A percentile compares a stretch with the other conserved stretches of the same genome.
Conservation (phyloP, 2,329 filamentous ascomycete genomes). For the Aureobasidium subglaciale region DNA sequence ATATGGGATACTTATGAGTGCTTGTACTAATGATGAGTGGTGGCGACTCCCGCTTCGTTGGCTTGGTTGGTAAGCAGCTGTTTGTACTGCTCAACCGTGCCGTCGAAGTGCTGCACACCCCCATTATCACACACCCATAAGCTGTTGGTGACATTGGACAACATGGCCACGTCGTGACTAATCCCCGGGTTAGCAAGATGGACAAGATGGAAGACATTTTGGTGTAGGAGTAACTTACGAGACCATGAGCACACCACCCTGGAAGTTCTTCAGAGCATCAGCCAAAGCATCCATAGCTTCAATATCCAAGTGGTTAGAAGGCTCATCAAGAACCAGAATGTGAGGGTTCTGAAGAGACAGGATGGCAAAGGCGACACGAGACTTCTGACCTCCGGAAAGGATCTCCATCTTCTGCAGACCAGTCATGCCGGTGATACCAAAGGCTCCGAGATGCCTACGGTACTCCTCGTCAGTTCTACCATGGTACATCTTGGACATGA, state of each 20-base stretch:
- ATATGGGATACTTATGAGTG: too few species aligned
- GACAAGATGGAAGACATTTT: too few species aligned
- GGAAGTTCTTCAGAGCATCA: slow-evolving; percentile 74
- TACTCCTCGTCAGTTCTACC: slow-evolving; percentile 95
- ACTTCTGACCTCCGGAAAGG: slow-evolving; percentile 95
- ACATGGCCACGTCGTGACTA: slow-evolving; percentile 89
- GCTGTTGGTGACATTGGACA: slow-evolving; percentile 90
- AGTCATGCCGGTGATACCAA: slow-evolving; percentile 82
- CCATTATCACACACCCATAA: slow-evolving; percentile 96
- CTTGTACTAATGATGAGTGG: slow-evolving; percentile 36
- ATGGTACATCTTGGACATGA: slow-evolving; percentile 90
- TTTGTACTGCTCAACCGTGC: slow-evolving; percentile 95
- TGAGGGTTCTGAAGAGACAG: slow-evolving; percentile 89
- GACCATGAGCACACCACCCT: slow-evolving; percentile 96
- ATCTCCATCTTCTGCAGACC: slow-evolving; percentile 93
- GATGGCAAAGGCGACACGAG: slow-evolving; percentile 96
- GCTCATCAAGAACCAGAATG: slow-evolving; percentile 95
- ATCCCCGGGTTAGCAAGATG: neutral
- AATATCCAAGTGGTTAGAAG: slow-evolving; percentile 97
- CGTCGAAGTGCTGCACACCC: slow-evolving; percentile 90
- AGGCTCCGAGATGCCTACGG: slow-evolving; percentile 83
- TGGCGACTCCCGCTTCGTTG: slow-evolving; percentile 78
- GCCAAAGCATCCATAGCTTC: slow-evolving; percentile 97
- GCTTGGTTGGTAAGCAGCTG: slow-evolving; percentile 89
- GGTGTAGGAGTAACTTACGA: slow-evolving; percentile 37